A percentile compares a stretch with the other conserved stretches of the same genome.
phyloP scores from a whole-genome alignment of 2,329 filamentous ascomycete species.

The Talaromyces pinophilus region DNA sequence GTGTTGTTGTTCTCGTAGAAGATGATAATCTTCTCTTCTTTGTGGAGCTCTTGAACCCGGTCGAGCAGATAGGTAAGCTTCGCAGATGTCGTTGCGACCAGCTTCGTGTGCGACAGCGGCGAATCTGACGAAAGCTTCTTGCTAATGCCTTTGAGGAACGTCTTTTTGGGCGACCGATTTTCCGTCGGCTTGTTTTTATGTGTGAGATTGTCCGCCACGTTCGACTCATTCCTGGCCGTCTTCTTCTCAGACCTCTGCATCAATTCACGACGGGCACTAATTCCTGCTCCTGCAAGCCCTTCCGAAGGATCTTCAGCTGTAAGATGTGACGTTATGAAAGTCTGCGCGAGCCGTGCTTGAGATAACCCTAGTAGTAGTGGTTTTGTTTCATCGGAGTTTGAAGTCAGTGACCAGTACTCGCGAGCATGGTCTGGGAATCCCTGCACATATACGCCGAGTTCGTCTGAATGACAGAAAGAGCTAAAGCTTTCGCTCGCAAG shows the following conservation, averaged over 20 bases:
- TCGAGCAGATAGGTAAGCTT: constrained; percentile 87
- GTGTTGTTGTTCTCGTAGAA: constrained; percentile 90
- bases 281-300: constrained; percentile 45
- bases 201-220: constrained; percentile 26
- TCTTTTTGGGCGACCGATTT: constrained; percentile 34
- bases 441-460: constrained; percentile 73
- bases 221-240: constrained; percentile 27
- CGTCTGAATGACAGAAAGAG: constrained; percentile 68
- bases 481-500: constrained; percentile 63
- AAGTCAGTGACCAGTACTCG: constrained; percentile 66
- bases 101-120: constrained; percentile 59
- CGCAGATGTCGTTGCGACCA: constrained; percentile 79
- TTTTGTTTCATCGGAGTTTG: constrained; percentile 35
- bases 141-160: constrained; percentile 33
- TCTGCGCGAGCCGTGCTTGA: constrained; percentile 58
- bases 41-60: constrained; percentile 66
- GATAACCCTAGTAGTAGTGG: constrained; percentile 60
- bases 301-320: constrained; percentile 39
- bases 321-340: constrained; percentile 51
- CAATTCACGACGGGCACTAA: constrained; percentile 38
- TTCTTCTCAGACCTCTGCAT: constrained; percentile 27
- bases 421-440: constrained; percentile 65
- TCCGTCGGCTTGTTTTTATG: constrained; percentile 31
- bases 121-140: constrained; percentile 43
- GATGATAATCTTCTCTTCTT: constrained; percentile 79